Base-by-base conservation (phyloP, 352 stramenopile species). In the Phytophthora europaea region DNA sequence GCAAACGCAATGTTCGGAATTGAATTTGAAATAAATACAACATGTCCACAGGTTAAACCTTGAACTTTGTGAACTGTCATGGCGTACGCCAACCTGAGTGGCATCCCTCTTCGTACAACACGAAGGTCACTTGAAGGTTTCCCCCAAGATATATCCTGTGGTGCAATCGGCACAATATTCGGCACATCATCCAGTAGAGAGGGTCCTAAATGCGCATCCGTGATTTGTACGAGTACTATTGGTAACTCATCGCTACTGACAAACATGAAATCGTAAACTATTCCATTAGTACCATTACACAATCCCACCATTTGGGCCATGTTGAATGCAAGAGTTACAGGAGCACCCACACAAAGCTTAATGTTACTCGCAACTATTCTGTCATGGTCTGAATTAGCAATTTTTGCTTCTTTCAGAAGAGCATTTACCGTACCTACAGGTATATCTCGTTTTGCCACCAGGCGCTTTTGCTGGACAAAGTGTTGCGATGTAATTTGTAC, bases 11-110 rank as follows among this genome's bases (percentile, higher is more conserved):
- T 12, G 47, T 15, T 61, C 6, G 61, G 51, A 6, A 68, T 61
- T 4, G 50, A 53, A 23, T 33, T 55, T 3, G 16, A 43, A 16
- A 55, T 50, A 23, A 61, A 68, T 15, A 60, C 50, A n/a, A 67
- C 36, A 7, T 61, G 26, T 4, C 0, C 12, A 16, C 50, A 61
- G 0, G 51, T 68, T 6, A 68, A n/a, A 20, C 51, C 51, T n/a
- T 61, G 50, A 15, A 68, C 61, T 13, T 68, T 61, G 9, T 68
- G 61, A 16, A 68, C 40, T 18, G 51, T 68, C 34, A 68, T 68
- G 4, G 51, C 61, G n/a, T 61, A 68, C 1, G 62, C 62, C 4
- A 70, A 22, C 18, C 63, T 10, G 15, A 70, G 5, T 1, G 53
- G 63, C 4, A 59, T 64, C 36, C 52, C 52, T 38, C 43, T 10